Evolutionary conservation across 2,329 filamentous ascomycete genomes (phyloP), one percentile per base, ranked within the genome.

Genomic region (Spiromastix sp.): DNA sequence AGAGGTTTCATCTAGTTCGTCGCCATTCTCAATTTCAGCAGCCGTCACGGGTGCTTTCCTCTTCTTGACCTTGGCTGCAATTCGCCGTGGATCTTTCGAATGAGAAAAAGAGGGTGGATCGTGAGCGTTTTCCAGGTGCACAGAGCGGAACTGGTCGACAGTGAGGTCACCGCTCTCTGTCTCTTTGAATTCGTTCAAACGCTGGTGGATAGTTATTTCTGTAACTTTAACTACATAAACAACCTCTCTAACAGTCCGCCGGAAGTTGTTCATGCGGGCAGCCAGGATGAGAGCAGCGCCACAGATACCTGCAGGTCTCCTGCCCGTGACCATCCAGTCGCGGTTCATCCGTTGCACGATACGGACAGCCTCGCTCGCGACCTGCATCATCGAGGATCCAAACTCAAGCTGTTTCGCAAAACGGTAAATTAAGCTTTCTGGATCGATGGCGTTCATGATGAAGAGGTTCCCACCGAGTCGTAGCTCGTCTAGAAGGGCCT

Each of bases 211-310:
- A 5, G 91, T 98, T 42, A 85, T 74, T 45, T 93, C 93, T 27
- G 87, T 93, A 33, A 96, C 87, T 55, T 95, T 96, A 55, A 95
- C 89, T 24, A 95, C 84, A 55, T 94, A 96, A n/a, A 96, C 89
- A 6, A 98, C 83, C 60, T 98, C 91, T 19, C 86, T 77, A 9
- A 93, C 78, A 0, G 86, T 94, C 12, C 91, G 79, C 29, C 89
- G 81, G 55, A 93, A 98, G 59, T 96, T 96, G 71, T 95, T 93
- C 81, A 96, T 96, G 34, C 91, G 82, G 6, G 91, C 89, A 5
- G 91, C 91, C 56, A 98, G 80, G 42, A 98, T 83, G 31, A 98
- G 72, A 46, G 87, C 93, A 9, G 91, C 91, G 42, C 91, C 91
- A 56, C 87, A 95, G 36, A 96, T 80, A 46, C 91, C 91, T 5